Base-by-base conservation (phyloP, 805 yeast species). In the Nakazawaea pomicola region DNA sequence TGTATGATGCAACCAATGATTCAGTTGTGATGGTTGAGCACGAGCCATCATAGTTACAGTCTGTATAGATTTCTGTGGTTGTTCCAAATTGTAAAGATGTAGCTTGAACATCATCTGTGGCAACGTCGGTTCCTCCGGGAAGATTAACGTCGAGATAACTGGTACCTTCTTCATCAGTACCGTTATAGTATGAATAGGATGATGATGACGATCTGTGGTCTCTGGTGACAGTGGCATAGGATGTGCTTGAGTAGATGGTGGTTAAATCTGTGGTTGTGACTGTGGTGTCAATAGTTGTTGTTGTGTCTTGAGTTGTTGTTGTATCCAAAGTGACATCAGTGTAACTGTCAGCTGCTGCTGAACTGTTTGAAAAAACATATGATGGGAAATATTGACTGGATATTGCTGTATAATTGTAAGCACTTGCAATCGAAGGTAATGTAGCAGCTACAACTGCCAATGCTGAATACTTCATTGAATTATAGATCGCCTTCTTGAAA, bases 1-100 rank as follows among this genome's bases (percentile, higher is more conserved):
- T 45, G 46, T 57, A 53, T 10, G 54, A 47, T 8, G 60, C 49
- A 27, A 48, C 54, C 25, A 54, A 40, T 27, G 52, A 56, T 33
- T 49, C 47, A 11, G 60, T 51, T 15, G 54, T 49, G 23, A 45
- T 35, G 8, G 42, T 39, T 8, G 58, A 48, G 36, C 60, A 56
- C 9, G 9, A 34, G 15, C 44, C 38, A 8, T 10, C 14, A 18
- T 31, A 41, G 18, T 41, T 31, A 41, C 44, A 41, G 19, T 41
- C 44, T 7, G 40, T 41, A 31, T 41, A 41, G 8, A 41, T 33
- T 15, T 24, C 20, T 9, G 44, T 41, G 4, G 37, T 36, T 3
- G 44, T 41, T 7, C 37, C 33, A 23, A 19, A 41, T 3, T 16
- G 36, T 27, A 41, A 36, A 3, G 38, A 20, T 8, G 44, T 41